Base-by-base conservation (phyloP, 305 asterid species). In the Fraxinus xanthoxyloides region DNA sequence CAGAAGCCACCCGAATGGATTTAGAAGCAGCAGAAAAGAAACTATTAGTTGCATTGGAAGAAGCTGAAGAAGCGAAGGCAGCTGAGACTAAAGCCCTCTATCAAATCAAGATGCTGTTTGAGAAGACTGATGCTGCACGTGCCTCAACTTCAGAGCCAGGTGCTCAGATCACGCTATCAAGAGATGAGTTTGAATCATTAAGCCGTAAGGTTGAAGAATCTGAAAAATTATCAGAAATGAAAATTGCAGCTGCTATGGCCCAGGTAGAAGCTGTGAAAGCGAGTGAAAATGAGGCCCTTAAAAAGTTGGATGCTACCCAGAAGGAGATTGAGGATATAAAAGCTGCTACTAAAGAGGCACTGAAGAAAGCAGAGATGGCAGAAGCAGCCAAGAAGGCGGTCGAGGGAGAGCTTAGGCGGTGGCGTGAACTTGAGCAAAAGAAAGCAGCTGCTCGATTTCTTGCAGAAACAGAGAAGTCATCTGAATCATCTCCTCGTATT, bases 331-430 rank as follows among this genome's bases (percentile, higher is more conserved):
- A 88, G 75, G 88, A 88, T 56, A 85, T 88, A 86, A 93, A 88
- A 89, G 84, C 82, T 4, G 89, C 95, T 13, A 92, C 98, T 5
- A 82, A 82, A 67, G 97, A 89, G 80, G 97, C 97, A 0, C 9
- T 92, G 80, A 92, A 81, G 87, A 95, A 86, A 86, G 97, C 96
- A 34, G 95, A 93, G 80, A 92, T 88, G 96, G 94, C 99, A 0
- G 97, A 94, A 85, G 95, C 97, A 0, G 99, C 98, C 12, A 93
- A 89, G 84, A 95, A 86, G 78, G 97, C 97, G 0, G 98, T 95
- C 38, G 98, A 94, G 80, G 93, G 98, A 69, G 99, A 95, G 70
- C 95, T 95, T 1, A 89, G 92, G 81, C 92, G 97, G 86, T 91
- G 97, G 97, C 90, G 94, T 0, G 97, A 95, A 77, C 88, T 90